phyloP scores from a whole-genome alignment of 257 asterid species.

The Cynanchum wilfordii region DNA sequence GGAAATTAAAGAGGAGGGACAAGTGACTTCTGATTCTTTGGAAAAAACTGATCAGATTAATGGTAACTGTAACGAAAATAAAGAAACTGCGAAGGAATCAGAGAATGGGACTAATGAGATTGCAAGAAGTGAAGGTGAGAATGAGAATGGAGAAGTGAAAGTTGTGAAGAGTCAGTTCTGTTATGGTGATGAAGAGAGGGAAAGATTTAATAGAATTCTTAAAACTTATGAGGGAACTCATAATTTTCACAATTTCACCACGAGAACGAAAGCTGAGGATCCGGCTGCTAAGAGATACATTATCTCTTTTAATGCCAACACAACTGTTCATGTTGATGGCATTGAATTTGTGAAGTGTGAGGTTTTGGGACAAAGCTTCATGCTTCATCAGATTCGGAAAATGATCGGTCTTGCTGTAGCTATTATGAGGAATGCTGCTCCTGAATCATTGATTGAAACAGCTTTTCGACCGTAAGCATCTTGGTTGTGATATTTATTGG shows the following conservation, averaged over 20 bases:
- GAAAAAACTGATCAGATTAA: constrained; percentile 15
- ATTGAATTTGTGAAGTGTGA: constrained; percentile 90
- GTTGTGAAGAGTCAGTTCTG: constrained; percentile 35
- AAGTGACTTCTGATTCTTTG: constrained; percentile 12
- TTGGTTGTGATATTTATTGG: not conserved
- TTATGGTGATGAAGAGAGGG: constrained; percentile 65
- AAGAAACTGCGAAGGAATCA: constrained; percentile 16
- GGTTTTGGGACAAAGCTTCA: constrained; percentile 94
- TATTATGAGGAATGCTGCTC: constrained; percentile 69
- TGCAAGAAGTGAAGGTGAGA: constrained; percentile 22
- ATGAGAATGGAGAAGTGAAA: constrained; percentile 10
- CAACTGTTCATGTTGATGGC: constrained; percentile 50
- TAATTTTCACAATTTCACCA: constrained; percentile 88
- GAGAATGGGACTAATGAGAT: constrained; percentile 22
- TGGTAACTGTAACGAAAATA: not conserved
- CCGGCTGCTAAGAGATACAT: constrained; percentile 82
- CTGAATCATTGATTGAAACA: constrained; percentile 61
- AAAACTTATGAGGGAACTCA: constrained; percentile 79
- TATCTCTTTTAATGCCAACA: constrained; percentile 60
- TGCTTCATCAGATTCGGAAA: constrained; percentile 98
- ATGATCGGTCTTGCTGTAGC: constrained; percentile 98
- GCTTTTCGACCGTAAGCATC: constrained; percentile 63
- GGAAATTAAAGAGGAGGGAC: constrained; percentile 9
- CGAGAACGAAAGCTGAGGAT: constrained; percentile 88
- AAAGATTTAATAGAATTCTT: constrained; percentile 72